phyloP scores from a whole-genome alignment of 2,329 filamentous ascomycete genomes.

The Colletotrichum echinochloae region DNA sequence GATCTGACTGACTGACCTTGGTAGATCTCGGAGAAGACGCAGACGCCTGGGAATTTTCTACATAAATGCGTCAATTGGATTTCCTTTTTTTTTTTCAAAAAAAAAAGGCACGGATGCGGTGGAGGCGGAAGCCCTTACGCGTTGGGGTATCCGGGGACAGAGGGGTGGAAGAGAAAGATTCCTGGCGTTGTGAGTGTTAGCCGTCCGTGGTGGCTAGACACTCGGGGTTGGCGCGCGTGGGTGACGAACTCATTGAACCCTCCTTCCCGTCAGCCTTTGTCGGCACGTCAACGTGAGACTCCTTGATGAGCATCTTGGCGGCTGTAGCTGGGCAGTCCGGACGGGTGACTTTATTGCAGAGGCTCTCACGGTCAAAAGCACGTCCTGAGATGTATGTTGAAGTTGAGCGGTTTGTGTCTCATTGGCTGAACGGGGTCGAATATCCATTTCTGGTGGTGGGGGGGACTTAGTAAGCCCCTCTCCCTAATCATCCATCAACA shows the following conservation, averaged over 20 bases:
- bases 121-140: conserved; percentile 65
- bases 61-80: not conserved
- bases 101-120: too few relatives aligned
- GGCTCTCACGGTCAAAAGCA: not conserved
- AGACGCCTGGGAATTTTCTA: conserved; percentile 83
- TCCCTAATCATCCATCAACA: not conserved
- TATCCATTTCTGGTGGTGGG: conserved; percentile 6
- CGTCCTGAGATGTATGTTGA: conserved; percentile 8
- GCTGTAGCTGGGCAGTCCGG: not conserved
- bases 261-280: conserved; percentile 65
- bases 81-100: too few relatives aligned
- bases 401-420: conserved; percentile 32
- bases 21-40: conserved; percentile 94
- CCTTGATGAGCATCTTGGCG: conserved; percentile 64
- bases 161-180: conserved; percentile 90
- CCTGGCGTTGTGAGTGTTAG: conserved; percentile 63
- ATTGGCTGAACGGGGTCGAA: conserved; percentile 16
- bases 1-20: conserved; percentile 72
- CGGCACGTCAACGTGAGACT: conserved; percentile 63
- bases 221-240: not conserved
- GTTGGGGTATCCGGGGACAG: conserved; percentile 85
- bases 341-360: not conserved
- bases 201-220: not conserved
- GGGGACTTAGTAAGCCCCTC: conserved; percentile 37
- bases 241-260: conserved; percentile 61